A percentile compares a stretch with the other conserved stretches of the same genome.
Evolutionary conservation across 1,284 basidiomycete genomes (phyloP).

Genomic region (Boletus smithii): DNA sequence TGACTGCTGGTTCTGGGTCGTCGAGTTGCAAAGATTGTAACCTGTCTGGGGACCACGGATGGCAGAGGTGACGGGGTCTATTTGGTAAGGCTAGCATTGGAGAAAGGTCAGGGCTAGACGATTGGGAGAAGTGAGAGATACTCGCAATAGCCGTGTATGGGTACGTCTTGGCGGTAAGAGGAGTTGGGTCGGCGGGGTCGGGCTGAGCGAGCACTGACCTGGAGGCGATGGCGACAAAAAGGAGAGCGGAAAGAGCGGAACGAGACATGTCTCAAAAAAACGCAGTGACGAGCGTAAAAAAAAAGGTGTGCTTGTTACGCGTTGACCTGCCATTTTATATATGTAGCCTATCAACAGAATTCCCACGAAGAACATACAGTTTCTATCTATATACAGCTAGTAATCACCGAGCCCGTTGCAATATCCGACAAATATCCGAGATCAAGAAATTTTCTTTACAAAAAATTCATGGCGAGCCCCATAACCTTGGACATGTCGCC

Average conservation of each 20-base stretch:
- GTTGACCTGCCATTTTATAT: no score
- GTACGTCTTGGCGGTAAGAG: conserved; percentile 51
- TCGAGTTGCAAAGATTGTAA: conserved; percentile 49
- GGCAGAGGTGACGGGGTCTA: conserved; percentile 46
- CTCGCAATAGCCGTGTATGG: conserved; percentile 44
- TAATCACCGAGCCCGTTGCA: not conserved
- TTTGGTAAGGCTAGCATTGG: conserved; percentile 33
- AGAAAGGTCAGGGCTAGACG: not conserved
- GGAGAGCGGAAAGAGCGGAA: conserved; percentile 42
- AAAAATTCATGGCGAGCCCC: conserved; percentile 26
- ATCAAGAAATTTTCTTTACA: conserved; percentile 9
- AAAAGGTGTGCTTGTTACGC: not conserved
- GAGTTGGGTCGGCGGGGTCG: conserved; percentile 38
- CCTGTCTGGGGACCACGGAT: conserved; percentile 41
- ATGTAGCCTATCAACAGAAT: conserved; percentile 1
- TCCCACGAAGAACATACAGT: not conserved
- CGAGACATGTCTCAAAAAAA: conserved; percentile 42
- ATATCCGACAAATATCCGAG: not conserved
- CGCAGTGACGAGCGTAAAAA: not conserved
- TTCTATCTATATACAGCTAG: not conserved
- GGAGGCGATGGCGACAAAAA: conserved; percentile 36
- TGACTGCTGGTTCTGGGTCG: conserved; percentile 42
- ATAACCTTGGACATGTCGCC: conserved; percentile 31
- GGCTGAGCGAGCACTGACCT: conserved; percentile 35
- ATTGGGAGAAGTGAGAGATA: conserved; percentile 4